Evolutionary conservation across 2,329 filamentous ascomycete species (phyloP).

Genomic region (Spiromastix sp.): DNA sequence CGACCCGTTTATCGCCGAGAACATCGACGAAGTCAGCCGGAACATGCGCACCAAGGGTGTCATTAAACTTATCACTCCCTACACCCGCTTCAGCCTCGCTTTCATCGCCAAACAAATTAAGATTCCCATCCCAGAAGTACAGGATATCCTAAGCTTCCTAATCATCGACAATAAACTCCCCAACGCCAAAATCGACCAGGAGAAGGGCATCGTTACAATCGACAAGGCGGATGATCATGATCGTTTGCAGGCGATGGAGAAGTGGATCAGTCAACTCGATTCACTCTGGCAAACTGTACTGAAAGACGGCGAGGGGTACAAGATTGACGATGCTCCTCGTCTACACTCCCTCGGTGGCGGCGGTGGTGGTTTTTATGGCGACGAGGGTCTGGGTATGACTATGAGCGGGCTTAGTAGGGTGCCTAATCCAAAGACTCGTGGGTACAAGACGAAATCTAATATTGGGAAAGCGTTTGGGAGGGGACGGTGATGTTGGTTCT

Average conservation of each 20-base stretch:
- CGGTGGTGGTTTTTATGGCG: constrained; percentile 23
- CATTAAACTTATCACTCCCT: constrained; percentile 84
- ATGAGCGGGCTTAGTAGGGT: background rate
- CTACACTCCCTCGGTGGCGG: constrained; percentile 18
- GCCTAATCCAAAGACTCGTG: too few relatives aligned
- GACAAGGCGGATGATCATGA: constrained; percentile 59
- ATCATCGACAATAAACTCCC: constrained; percentile 78
- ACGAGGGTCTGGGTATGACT: constrained; percentile 15
- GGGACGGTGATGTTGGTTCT: constrained; percentile 3
- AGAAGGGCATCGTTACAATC: constrained; percentile 73
- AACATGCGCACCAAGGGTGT: constrained; percentile 97
- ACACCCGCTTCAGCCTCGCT: constrained; percentile 77
- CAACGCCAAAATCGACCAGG: constrained; percentile 79
- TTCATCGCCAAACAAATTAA: constrained; percentile 85
- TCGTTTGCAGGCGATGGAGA: constrained; percentile 60
- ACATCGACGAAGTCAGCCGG: constrained; percentile 96
- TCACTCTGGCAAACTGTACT: constrained; percentile 63
- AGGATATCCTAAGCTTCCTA: constrained; percentile 90
- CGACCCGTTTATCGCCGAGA: constrained; percentile 94
- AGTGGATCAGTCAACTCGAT: constrained; percentile 61
- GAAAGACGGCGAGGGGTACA: constrained; percentile 62
- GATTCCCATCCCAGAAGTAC: constrained; percentile 75
- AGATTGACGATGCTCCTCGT: constrained; percentile 29
- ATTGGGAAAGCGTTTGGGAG: constrained; percentile 9
- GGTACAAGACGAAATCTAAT: constrained; percentile 12